Evolutionary conservation across 139 green algal genomes (phyloP), one percentile per base, ranked within the genome.

Genomic region (Micractinium conductrix): DNA sequence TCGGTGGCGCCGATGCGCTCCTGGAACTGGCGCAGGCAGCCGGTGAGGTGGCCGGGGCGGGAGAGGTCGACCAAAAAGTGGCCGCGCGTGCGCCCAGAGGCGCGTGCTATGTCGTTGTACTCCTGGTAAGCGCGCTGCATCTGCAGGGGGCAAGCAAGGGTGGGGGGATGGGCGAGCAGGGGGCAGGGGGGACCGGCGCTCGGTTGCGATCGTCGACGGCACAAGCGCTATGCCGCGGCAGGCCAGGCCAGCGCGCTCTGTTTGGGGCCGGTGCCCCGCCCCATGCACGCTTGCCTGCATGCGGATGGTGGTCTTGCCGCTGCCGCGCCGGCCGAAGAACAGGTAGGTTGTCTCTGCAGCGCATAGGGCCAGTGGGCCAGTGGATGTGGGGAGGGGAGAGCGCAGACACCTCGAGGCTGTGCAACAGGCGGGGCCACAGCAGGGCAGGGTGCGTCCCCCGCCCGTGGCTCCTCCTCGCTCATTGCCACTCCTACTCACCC

Each of bases 271-370:
- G n/a, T n/a, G n/a, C 53, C 10, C 10, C 8, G 24, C 2, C 62
- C 2, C 12, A 88, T 89, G 17, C 85, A 65, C 84, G 40, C 95
- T 85, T 84, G 96, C 94, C 90, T 94, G 90, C 86, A 95, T 81
- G n/a, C 94, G 84, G 60, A 98, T 97, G 33, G 95, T 98, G 48
- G 95, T 98, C 84, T 98, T 98, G 78, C 95, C 95, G 45, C 76
- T 90, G 22, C 95, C 92, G 6, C 92, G 78, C 60, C 84, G 83
- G 12, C 92, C 92, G 81, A 95, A 95, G 78, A 95, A 92, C 33
- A 98, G 85, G 84, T 98, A 98, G 0, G 95, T 98, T 0, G 91
- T 96, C 42, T 97, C 93, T 85, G 86, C 75, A 37, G 17, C 3
- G 48, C 12, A 33, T 68, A 48, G 35, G 44, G 43, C 2, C 2